These are phyloP conservation scores for Pichia scutulata DNA, from an alignment of 805 yeast species.

Conservation along the genomic window DNA sequence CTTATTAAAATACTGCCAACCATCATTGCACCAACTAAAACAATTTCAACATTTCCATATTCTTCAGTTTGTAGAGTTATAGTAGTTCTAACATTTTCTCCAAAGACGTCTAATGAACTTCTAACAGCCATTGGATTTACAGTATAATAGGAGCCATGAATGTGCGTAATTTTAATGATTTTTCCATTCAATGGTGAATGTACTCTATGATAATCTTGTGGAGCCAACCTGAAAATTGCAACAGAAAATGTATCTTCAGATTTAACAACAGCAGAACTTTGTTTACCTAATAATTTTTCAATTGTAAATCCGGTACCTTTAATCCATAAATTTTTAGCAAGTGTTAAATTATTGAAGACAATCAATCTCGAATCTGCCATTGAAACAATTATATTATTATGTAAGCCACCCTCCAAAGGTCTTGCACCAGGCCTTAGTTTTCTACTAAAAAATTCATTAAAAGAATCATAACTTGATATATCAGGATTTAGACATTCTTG, in stretches of 20 bases:
- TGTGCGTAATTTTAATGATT: slow-evolving; percentile 55
- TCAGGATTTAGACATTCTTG: slow-evolving; percentile 53
- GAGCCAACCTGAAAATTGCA: slow-evolving; percentile 84
- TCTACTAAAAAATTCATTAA: slow-evolving; percentile 87
- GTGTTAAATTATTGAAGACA: slow-evolving; percentile 48
- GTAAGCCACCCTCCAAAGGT: slow-evolving; percentile 49
- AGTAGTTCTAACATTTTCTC: slow-evolving; percentile 78
- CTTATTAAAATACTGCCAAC: slow-evolving; percentile 84
- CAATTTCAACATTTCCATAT: slow-evolving; percentile 73
- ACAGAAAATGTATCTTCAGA: slow-evolving; percentile 45
- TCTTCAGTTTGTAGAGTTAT: slow-evolving; percentile 66
- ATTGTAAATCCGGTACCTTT: slow-evolving; percentile 76
- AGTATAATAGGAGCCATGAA: slow-evolving; percentile 89
- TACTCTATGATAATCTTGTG: slow-evolving; percentile 94
- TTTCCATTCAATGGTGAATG: slow-evolving; percentile 80
- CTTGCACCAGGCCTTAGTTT: slow-evolving; percentile 65
- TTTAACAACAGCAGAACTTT: slow-evolving; percentile 32
- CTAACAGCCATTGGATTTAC: slow-evolving; percentile 97
- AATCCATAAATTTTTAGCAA: slow-evolving; percentile 79
- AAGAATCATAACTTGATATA: slow-evolving; percentile 48
- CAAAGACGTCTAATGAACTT: slow-evolving; percentile 81
- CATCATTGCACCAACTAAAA: slow-evolving; percentile 98
- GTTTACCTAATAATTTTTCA: slow-evolving; percentile 35
- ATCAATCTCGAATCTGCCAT: slow-evolving; percentile 88
- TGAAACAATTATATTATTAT: slow-evolving; percentile 45